Evolutionary conservation across 352 stramenopile genomes (phyloP), one percentile per base, ranked within the genome.

Genomic region (Pythium apleroticum): DNA sequence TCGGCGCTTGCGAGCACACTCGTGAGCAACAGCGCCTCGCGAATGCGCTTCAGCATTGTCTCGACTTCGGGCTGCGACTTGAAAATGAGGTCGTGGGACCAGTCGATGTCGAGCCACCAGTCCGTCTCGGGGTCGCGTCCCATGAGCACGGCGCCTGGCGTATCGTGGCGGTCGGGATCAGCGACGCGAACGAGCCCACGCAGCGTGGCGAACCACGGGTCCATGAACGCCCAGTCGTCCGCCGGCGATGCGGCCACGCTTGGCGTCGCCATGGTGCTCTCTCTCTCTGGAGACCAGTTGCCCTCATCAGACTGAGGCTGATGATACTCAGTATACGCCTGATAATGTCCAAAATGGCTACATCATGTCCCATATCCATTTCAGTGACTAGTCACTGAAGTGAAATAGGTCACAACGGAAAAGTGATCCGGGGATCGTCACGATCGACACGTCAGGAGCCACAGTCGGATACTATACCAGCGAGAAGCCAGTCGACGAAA

Each of bases 381-480:
- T 25, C 17, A 60, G 50, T 66, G 60, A 66, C 60, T 22, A 55
- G 60, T 60, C 60, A 66, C 35, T 66, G 24, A 22, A 37, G 20
- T 46, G 39, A 25, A 53, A 53, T 35, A 11, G 10, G 43, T 43
- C 20, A 27, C 43, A 50, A 17, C 12, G 14, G 15, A 12, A 24
- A 46, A 24, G 19, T 46, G 39, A 50, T 50, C 20, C 41, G 41
- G 41, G 2, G 19, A 48, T 48, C 43, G 43, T 19, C 20, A 50
- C 43, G 43, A 25, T 15, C n/a, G 20, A 50, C 43, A 50, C 43
- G 43, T 50, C 43, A 50, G 19, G n/a, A 50, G 43, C 43, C 20
- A 50, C 43, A 25, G 43, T 28, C 43, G 43, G 20, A 41, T 41
- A 41, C 35, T 12, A 41, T 5, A 41, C 35, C 12, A 41, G 1